These are phyloP conservation scores for Tremellales sp. DNA, from an alignment of 1,284 basidiomycete species.

Conservation along the genomic window DNA sequence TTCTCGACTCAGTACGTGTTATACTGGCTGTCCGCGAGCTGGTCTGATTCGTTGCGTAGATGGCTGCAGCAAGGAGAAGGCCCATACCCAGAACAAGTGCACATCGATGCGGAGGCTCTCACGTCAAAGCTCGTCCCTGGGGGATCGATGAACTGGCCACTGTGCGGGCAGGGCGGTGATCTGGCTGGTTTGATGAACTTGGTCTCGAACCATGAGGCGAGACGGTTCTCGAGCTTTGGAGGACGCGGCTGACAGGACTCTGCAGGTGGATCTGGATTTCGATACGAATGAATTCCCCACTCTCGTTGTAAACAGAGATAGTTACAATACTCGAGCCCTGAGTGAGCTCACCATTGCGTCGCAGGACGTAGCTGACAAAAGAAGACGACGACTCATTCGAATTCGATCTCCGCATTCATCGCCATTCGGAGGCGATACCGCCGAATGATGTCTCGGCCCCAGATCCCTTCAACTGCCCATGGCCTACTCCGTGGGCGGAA, in stretches of 20 bases:
- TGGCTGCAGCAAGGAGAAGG: conserved; percentile 52
- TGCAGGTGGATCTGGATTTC: conserved; percentile 34
- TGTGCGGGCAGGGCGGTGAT: conserved; percentile 33
- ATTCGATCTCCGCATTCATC: conserved; percentile 25
- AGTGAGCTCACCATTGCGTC: conserved; percentile 18
- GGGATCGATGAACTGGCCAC: conserved; percentile 28
- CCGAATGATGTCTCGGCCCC: no score
- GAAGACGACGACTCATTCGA: conserved; percentile 41
- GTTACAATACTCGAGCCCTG: conserved; percentile 39
- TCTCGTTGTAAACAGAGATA: conserved; percentile 16
- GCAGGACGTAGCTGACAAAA: conserved; percentile 7
- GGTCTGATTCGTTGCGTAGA: conserved; percentile 30
- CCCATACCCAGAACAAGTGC: conserved; percentile 58
- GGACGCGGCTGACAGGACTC: conserved; percentile 1
- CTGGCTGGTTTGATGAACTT: conserved; percentile 36
- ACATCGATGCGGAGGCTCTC: conserved; percentile 63
- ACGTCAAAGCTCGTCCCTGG: conserved; percentile 56
- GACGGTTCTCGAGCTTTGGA: background rate
- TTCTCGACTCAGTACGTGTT: conserved; percentile 14
- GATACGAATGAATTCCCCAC: conserved; percentile 24
- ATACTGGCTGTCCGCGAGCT: background rate
- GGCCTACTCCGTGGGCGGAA: conserved; percentile 10
- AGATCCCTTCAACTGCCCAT: no score
- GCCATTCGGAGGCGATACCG: no score
- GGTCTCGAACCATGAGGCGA: conserved; percentile 35